A percentile compares a stretch with the other conserved stretches of the same genome.
Conservation (phyloP, 2,329 filamentous ascomycete species). For the Fonsecaea multimorphosa region DNA sequence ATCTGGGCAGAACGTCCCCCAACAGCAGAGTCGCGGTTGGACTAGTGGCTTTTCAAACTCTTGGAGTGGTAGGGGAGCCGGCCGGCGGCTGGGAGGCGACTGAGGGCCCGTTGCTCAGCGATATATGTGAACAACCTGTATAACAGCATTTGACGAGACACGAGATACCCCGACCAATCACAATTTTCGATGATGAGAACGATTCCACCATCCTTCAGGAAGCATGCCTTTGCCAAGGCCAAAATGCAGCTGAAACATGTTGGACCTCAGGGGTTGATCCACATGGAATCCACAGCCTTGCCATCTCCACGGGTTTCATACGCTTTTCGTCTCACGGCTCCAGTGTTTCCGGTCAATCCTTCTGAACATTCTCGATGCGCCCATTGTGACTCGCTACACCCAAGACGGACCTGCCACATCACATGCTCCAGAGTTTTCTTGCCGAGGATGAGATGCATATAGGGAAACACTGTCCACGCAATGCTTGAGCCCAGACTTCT, state of each 20-base stretch:
- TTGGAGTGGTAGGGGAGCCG: constrained; percentile 50
- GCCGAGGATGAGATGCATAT: not conserved
- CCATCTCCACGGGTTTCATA: constrained; percentile 24
- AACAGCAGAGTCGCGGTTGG: constrained; percentile 36
- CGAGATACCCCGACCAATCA: constrained; percentile 30
- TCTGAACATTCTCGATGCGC: not conserved
- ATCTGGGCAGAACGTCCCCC: constrained; percentile 41
- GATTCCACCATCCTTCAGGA: not conserved
- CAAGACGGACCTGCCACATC: constrained; percentile 23
- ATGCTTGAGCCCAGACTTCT: constrained; percentile 3
- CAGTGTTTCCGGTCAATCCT: constrained; percentile 22
- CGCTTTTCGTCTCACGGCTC: constrained; percentile 29
- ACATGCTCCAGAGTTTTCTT: constrained; percentile 21
- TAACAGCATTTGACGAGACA: constrained; percentile 22
- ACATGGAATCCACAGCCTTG: constrained; percentile 30
- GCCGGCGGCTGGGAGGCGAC: constrained; percentile 49
- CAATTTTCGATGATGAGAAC: not conserved
- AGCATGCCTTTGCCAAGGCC: constrained; percentile 19
- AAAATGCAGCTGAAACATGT: constrained; percentile 21
- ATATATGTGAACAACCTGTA: constrained; percentile 23
- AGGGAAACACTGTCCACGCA: constrained; percentile 11
- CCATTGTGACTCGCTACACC: constrained; percentile 9
- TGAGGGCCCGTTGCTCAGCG: constrained; percentile 32
- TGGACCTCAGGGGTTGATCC: constrained; percentile 17
- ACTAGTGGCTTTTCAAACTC: constrained; percentile 52